Evolutionary conservation across 2,329 filamentous ascomycete species (phyloP), one percentile per base, ranked within the genome.

Genomic region (Clonostachys sp.): DNA sequence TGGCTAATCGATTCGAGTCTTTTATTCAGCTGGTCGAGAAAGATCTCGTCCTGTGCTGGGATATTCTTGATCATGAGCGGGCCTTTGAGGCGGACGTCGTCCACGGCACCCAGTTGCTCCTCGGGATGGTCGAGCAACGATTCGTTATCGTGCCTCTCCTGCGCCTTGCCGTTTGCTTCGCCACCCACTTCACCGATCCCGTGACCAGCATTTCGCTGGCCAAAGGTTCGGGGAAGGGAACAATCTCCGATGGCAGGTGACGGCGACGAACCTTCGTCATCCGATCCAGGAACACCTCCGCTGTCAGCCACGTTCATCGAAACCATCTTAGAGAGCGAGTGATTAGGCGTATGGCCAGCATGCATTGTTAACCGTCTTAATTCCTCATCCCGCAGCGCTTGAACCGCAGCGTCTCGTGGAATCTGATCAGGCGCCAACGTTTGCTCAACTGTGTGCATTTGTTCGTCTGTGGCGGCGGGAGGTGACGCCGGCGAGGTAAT

Each of bases 341-440:
- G 80, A 45, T 73, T 83, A 7, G 81, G 81, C 2, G 81, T 84
- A 60, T 84, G 81, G 2, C 81, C 81, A 17, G 81, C 81, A 59
- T 84, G 75, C 73, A 84, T 78, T 1, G 73, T 81, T 39, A 83
- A 71, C 41, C 81, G 71, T 44, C 66, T 68, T 41, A 69, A 67
- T 55, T 76, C 78, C 6, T 72, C 67, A 8, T 73, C 74, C 20
- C 66, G 67, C 35, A 80, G 63, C 9, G 68, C 68, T 51, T 75
- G 64, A 45, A 68, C 71, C 5, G 69, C 64, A 3, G 63, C 63
- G 2, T 51, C 45, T 12, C 60, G 57, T 44, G 54, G 58, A 12
- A 50, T 46, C 17, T 53, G 50, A 18, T 51, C 55, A 45, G 51
- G 56, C 12, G 46, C 42, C 39, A 10, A 41, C 33, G 12, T 24